Conservation (phyloP, 2,329 filamentous ascomycete genomes). For the Clonostachys byssicola region DNA sequence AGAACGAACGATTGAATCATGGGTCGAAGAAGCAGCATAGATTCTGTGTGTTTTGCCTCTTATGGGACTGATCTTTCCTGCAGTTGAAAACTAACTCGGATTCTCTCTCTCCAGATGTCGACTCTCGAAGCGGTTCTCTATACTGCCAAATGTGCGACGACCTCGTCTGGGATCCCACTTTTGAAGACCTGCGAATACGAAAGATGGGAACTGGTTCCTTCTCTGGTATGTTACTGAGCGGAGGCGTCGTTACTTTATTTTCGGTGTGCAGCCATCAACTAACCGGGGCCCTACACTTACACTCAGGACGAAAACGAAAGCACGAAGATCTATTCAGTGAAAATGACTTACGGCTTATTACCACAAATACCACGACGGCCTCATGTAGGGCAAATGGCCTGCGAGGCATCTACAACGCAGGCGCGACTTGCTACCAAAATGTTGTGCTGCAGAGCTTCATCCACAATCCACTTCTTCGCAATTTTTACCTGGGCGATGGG, state of each 20-base stretch:
- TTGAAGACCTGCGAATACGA: slow-evolving; percentile 70
- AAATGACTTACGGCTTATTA: slow-evolving; percentile 74
- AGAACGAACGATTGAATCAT: slow-evolving; percentile 63
- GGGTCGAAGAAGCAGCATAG: slow-evolving; percentile 65
- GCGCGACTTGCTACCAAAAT: slow-evolving; percentile 98
- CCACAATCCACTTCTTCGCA: slow-evolving; percentile 87
- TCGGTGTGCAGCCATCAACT: neutral
- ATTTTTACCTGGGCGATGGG: slow-evolving; percentile 88
- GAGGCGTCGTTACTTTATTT: neutral
- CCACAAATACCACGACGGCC: slow-evolving; percentile 71
- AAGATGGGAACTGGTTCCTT: slow-evolving; percentile 66
- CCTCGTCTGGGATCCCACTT: slow-evolving; percentile 75
- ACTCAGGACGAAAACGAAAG: slow-evolving; percentile 66
- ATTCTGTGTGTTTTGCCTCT: slow-evolving; percentile 55
- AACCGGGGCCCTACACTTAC: neutral
- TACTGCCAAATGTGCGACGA: slow-evolving; percentile 83
- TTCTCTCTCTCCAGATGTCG: slow-evolving; percentile 56
- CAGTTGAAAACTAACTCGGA: neutral
- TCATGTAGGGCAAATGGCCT: slow-evolving; percentile 85
- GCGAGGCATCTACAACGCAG: slow-evolving; percentile 92
- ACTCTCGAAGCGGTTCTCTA: slow-evolving; percentile 69
- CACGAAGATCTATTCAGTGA: slow-evolving; percentile 67
- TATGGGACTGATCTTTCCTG: neutral
- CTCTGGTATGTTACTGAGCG: slow-evolving; percentile 41
- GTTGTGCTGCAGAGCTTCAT: slow-evolving; percentile 91